Conservation (phyloP, 768 basidiomycete species). For the Sporobolomyces pararoseus region DNA sequence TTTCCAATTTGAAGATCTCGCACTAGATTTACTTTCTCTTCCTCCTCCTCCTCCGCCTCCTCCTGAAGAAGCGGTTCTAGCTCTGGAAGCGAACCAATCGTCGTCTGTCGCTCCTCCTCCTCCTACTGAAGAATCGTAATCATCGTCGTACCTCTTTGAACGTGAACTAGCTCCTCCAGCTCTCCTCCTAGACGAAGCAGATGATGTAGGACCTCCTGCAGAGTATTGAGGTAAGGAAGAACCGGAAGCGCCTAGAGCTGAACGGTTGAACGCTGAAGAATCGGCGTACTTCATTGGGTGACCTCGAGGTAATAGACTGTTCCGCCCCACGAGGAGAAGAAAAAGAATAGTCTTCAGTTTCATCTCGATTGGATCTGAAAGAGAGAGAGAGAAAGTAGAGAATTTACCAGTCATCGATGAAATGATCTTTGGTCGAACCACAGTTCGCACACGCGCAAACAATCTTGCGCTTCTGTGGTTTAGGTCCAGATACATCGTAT, state of each 20-base stretch:
- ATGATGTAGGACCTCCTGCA: background rate
- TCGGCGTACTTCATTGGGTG: constrained; percentile 39
- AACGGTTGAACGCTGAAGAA: constrained; percentile 37
- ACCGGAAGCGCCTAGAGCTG: constrained; percentile 26
- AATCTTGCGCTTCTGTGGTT: constrained; percentile 35
- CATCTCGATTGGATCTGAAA: too few species aligned
- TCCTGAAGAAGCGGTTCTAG: constrained; percentile 1
- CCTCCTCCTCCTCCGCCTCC: constrained; percentile 4
- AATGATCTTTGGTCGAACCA: constrained; percentile 37
- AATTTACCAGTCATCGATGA: constrained; percentile 42
- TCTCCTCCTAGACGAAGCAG: constrained; percentile 2
- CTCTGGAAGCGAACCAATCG: constrained; percentile 38
- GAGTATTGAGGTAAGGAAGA: constrained; percentile 15
- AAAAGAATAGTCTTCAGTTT: background rate
- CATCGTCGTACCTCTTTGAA: background rate
- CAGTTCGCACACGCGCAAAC: constrained; percentile 38
- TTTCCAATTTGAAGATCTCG: constrained; percentile 7
- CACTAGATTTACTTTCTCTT: background rate
- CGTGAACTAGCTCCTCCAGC: constrained; percentile 1
- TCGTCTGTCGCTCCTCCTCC: constrained; percentile 26
- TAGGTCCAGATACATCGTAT: constrained; percentile 36
- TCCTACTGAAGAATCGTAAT: background rate
- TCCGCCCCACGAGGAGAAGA: background rate
- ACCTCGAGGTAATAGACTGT: constrained; percentile 32
- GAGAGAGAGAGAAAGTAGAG: too few species aligned